A percentile compares a stretch with the other conserved stretches of the same genome.
Conservation (phyloP, 176 grass and related monocot species). For the Zea luxurians region DNA sequence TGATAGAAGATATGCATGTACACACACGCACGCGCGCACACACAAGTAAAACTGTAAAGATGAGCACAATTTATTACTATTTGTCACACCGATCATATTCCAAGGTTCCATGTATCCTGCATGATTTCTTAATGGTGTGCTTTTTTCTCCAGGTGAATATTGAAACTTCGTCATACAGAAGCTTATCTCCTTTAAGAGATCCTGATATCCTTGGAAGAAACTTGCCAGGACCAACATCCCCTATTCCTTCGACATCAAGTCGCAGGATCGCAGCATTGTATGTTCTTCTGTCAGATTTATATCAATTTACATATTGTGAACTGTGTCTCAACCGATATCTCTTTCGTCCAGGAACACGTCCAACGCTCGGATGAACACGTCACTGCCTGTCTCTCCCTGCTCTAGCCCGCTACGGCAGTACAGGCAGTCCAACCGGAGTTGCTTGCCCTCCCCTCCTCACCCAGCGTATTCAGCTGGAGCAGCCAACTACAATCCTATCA, state of each 20-base stretch:
- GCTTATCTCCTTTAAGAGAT: slow-evolving; percentile 71
- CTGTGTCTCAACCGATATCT: slow-evolving; percentile 26
- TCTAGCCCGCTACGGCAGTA: slow-evolving; percentile 73
- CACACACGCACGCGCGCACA: too few species aligned
- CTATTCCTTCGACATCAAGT: slow-evolving; percentile 44
- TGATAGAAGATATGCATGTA: slow-evolving; percentile 11
- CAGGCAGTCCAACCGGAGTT: slow-evolving; percentile 71
- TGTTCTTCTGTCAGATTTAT: slow-evolving; percentile 1
- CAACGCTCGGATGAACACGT: slow-evolving; percentile 64
- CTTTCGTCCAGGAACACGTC: slow-evolving; percentile 47
- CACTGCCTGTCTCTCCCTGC: slow-evolving; percentile 84
- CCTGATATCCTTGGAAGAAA: slow-evolving; percentile 44
- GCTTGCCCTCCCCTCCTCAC: slow-evolving; percentile 87
- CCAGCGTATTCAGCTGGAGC: slow-evolving; percentile 82
- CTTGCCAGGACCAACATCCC: slow-evolving; percentile 38
- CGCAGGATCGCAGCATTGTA: slow-evolving; percentile 54
- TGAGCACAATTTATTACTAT: background rate
- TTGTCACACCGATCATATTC: slow-evolving; percentile 8
- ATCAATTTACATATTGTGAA: slow-evolving; percentile 5
- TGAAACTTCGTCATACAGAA: slow-evolving; percentile 59
- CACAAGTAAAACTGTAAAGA: background rate
- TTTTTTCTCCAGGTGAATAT: slow-evolving; percentile 40
- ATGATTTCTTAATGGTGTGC: slow-evolving; percentile 27
- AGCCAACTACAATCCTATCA: slow-evolving; percentile 80
- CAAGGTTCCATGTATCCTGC: background rate